Percentiles rank a stretch among this genome's conserved stretches.
phyloP scores from a whole-genome alignment of 2,329 filamentous ascomycete genomes.

The Moelleriella libera region DNA sequence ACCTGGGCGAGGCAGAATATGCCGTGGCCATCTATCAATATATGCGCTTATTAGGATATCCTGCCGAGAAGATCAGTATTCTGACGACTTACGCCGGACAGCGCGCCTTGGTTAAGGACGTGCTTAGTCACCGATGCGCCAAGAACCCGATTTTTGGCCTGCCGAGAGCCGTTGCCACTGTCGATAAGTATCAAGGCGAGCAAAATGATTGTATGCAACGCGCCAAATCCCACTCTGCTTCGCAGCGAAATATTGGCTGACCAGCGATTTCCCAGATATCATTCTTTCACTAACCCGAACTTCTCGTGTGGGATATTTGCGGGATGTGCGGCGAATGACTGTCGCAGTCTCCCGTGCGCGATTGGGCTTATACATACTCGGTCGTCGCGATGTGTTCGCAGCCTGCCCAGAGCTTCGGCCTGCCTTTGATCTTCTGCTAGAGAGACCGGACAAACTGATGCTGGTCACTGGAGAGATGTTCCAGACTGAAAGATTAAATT shows the following conservation, averaged over 20 bases:
- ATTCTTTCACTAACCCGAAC: conserved; percentile 90
- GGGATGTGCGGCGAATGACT: conserved; percentile 84
- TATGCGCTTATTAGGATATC: conserved; percentile 91
- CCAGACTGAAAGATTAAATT: conserved; percentile 44
- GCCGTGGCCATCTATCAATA: conserved; percentile 92
- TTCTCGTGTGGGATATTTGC: conserved; percentile 76
- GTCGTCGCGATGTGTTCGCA: conserved; percentile 78
- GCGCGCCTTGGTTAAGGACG: conserved; percentile 73
- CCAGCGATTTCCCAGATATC: conserved; percentile 45
- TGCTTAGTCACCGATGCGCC: conserved; percentile 70
- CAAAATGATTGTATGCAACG: conserved; percentile 83
- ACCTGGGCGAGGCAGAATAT: conserved; percentile 93
- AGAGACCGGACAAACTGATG: conserved; percentile 66
- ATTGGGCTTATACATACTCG: conserved; percentile 82
- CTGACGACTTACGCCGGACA: conserved; percentile 91
- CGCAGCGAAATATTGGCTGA: not conserved
- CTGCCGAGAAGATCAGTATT: conserved; percentile 70
- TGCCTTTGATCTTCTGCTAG: conserved; percentile 67
- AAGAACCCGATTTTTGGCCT: conserved; percentile 76
- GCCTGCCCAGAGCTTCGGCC: conserved; percentile 75
- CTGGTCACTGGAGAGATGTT: conserved; percentile 80
- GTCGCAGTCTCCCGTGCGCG: conserved; percentile 88
- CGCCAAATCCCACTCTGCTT: too few species aligned
- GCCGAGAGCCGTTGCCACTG: conserved; percentile 80
- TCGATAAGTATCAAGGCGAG: conserved; percentile 98